Evolutionary conservation across 2,329 filamentous ascomycete genomes (phyloP), one percentile per base, ranked within the genome.

Genomic region (Plectosphaerella cucumerina): DNA sequence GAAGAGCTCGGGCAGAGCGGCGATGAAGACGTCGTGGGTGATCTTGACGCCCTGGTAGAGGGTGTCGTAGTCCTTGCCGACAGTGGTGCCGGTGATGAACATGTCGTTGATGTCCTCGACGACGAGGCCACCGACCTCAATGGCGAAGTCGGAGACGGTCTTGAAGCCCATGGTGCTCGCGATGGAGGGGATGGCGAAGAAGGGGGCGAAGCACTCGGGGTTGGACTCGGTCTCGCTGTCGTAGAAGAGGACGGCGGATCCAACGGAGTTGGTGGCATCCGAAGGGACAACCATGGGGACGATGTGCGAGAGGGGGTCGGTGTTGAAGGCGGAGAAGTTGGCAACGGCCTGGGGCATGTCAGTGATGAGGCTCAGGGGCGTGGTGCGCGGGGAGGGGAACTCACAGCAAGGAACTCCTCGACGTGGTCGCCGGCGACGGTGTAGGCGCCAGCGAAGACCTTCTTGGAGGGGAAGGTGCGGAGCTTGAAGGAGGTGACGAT

Each of bases 181-280:
- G 39, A 65, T 57, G 23, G 63, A 48, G 9, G 66, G 66, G 39
- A 69, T 68, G 23, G 65, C 59, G 50, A 66, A 65, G 58, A 69
- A 69, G 10, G 61, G 59, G 54, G 63, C 62, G 56, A 70, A 65
- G 44, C 60, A 64, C 3, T 62, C 61, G 2, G 66, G 66, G 53
- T 60, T 63, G 48, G 59, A 55, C 34, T 54, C 50, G 20, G 55
- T 61, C 23, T 62, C 55, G 50, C 63, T 66, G 53, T 69, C 67
- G 52, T 70, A 69, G 62, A 69, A 70, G 12, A 70, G 59, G 45
- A 69, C 68, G 21, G 63, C 65, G 8, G 65, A 63, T 12, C 59
- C 65, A n/a, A 68, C 47, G 44, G 61, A 59, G 5, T 54, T 53
- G 37, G 50, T 34, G 31, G 53, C 46, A 44, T 60, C 55, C 9